These are phyloP conservation scores for Colletotrichum zoysiae DNA, from an alignment of 2,329 filamentous ascomycete species.

Conservation along the genomic window DNA sequence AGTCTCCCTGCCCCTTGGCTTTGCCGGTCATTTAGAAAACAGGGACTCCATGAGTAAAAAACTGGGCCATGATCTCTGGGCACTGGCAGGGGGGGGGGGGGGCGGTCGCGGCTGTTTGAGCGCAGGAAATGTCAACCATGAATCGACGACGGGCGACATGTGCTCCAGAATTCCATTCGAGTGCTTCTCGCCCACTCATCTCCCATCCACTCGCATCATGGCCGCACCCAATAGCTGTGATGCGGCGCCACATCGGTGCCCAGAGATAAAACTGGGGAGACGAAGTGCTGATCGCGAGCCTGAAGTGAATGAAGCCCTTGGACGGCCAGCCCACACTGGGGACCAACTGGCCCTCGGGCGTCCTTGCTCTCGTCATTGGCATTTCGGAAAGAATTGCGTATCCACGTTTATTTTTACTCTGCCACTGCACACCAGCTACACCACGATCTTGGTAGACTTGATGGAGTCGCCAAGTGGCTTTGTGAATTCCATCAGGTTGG, in stretches of 20 bases:
- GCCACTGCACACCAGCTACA: background rate
- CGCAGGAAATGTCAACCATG: conserved; percentile 15
- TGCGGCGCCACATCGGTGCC: conserved; percentile 33
- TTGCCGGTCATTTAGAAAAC: conserved; percentile 36
- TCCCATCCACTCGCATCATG: background rate
- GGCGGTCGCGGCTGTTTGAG: conserved; percentile 8
- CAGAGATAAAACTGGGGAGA: conserved; percentile 33
- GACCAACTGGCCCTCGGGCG: background rate
- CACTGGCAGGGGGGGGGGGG: background rate
- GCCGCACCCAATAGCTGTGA: background rate
- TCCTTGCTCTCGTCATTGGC: conserved; percentile 22
- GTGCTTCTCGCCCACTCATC: conserved; percentile 9
- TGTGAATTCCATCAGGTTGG: background rate
- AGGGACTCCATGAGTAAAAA: conserved; percentile 26
- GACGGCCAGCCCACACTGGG: background rate
- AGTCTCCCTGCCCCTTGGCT: background rate
- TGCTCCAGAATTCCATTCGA: conserved; percentile 26
- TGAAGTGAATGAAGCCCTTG: conserved; percentile 12
- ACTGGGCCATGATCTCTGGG: conserved; percentile 22
- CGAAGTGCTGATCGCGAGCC: conserved; percentile 26
- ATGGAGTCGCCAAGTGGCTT: background rate
- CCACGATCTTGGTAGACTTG: background rate
- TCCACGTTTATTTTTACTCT: background rate
- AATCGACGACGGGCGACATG: conserved; percentile 9
- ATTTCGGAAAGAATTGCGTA: conserved; percentile 25